Percentiles rank a stretch among this genome's conserved stretches.
These are phyloP conservation scores for Globisporangium perplexum DNA, from an alignment of 352 stramenopile genomes.

Conservation along the genomic window DNA sequence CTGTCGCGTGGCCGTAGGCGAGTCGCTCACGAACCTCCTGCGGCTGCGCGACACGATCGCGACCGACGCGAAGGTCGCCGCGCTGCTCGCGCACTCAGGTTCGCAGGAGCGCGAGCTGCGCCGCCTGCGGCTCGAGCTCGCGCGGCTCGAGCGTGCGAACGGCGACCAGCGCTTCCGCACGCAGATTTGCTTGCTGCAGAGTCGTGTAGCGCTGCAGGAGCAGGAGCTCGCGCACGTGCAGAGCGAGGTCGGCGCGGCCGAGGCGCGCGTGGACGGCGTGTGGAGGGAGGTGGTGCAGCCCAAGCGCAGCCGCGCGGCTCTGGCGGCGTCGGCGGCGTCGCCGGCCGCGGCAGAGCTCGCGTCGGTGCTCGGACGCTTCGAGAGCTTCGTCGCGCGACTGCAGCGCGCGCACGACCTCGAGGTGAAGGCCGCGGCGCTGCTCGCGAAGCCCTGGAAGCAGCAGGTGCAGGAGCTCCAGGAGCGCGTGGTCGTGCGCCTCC, in stretches of 20 bases:
- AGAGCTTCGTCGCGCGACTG: conserved; percentile 40
- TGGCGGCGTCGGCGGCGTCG: neutral
- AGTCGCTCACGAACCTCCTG: conserved; percentile 58
- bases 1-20: conserved; percentile 29
- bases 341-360: conserved; percentile 24
- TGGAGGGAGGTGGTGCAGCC: conserved; percentile 46
- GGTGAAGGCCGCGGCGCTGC: conserved; percentile 40
- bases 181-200: conserved; percentile 48
- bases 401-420: conserved; percentile 54
- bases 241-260: conserved; percentile 38
- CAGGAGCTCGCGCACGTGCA: conserved; percentile 59
- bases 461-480: conserved; percentile 65
- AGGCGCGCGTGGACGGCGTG: conserved; percentile 48
- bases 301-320: too few relatives aligned
- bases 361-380: conserved; percentile 60
- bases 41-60: conserved; percentile 67
- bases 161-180: conserved; percentile 43
- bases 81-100: conserved; percentile 28
- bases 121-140: conserved; percentile 55
- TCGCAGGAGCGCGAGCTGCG: conserved; percentile 46
- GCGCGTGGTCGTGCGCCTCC: conserved; percentile 67
- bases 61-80: conserved; percentile 49
- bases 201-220: conserved; percentile 49
- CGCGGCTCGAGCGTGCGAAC: conserved; percentile 52
- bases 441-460: conserved; percentile 59